Conservation (phyloP, 1,284 basidiomycete species). For the Sanghuangporus weigelae region DNA sequence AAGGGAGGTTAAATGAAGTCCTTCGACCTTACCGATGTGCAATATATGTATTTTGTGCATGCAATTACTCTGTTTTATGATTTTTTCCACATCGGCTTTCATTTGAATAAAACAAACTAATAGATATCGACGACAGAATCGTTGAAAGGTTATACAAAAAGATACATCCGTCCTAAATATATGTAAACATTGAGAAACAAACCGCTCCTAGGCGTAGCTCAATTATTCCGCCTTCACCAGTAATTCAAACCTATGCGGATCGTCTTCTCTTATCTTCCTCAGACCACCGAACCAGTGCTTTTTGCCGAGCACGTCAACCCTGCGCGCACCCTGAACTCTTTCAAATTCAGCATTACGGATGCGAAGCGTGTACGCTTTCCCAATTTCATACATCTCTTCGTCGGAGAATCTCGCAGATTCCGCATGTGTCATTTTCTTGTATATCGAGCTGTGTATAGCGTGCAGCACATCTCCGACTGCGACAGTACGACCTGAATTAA, state of each 20-base stretch:
- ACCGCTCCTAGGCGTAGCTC: too few relatives aligned
- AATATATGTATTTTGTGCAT: too few relatives aligned
- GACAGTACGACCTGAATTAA: conserved; percentile 8
- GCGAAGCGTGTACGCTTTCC: conserved; percentile 11
- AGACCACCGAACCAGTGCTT: conserved; percentile 15
- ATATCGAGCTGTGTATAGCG: neutral
- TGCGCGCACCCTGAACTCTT: conserved; percentile 9
- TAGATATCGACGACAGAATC: too few relatives aligned
- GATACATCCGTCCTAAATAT: too few relatives aligned
- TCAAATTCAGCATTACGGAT: conserved; percentile 8
- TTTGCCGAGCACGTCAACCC: conserved; percentile 14
- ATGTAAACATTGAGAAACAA: too few relatives aligned
- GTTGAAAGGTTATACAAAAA: too few relatives aligned
- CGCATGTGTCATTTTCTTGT: conserved; percentile 10
- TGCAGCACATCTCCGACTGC: conserved; percentile 6
- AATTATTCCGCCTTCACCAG: conserved; percentile 5
- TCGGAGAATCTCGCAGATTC: conserved; percentile 12
- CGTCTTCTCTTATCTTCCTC: conserved; percentile 1
- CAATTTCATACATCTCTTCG: neutral
- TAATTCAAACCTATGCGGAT: conserved; percentile 9
- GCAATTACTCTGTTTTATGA: too few relatives aligned
- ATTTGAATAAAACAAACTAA: too few relatives aligned
- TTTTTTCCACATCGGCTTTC: too few relatives aligned
- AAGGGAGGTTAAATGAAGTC: too few relatives aligned
- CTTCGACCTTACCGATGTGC: too few relatives aligned